Conservation (phyloP, 805 yeast species). For the Dipodascus albidus region DNA sequence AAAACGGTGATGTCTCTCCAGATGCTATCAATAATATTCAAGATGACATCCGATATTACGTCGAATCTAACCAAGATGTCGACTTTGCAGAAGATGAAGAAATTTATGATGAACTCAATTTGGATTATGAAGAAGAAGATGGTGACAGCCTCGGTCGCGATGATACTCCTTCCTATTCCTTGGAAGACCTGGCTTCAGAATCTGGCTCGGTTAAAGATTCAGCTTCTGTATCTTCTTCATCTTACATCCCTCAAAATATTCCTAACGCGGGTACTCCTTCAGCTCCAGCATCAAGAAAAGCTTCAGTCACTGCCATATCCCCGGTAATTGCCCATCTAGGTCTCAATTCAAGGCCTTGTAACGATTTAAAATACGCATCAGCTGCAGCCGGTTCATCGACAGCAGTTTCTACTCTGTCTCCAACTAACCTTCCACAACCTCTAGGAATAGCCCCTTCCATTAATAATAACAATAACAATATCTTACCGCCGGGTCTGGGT, state of each 20-base stretch:
- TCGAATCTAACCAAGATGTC: conserved; percentile 85
- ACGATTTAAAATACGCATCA: conserved; percentile 21
- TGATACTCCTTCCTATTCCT: background rate
- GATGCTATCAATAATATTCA: conserved; percentile 64
- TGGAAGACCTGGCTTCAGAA: background rate
- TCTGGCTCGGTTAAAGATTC: conserved; percentile 4
- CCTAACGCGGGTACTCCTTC: conserved; percentile 4
- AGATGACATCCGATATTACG: conserved; percentile 87
- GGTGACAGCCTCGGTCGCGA: conserved; percentile 14
- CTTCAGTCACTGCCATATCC: background rate
- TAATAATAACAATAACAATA: conserved; percentile 10
- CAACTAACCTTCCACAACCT: conserved; percentile 13
- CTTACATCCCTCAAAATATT: background rate
- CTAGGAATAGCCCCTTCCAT: conserved; percentile 13
- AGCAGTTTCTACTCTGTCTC: conserved; percentile 13
- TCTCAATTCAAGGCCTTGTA: conserved; percentile 12
- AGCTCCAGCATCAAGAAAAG: conserved; percentile 5
- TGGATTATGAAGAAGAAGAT: conserved; percentile 42
- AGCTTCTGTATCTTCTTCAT: conserved; percentile 2
- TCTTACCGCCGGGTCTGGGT: too few relatives aligned
- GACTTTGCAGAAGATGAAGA: conserved; percentile 93
- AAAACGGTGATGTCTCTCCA: conserved; percentile 69
- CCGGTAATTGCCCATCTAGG: background rate
- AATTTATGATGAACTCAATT: conserved; percentile 75
- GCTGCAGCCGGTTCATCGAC: conserved; percentile 22